Conservation (phyloP, 495 filamentous ascomycete genomes). For the Annulohypoxylon bovei region DNA sequence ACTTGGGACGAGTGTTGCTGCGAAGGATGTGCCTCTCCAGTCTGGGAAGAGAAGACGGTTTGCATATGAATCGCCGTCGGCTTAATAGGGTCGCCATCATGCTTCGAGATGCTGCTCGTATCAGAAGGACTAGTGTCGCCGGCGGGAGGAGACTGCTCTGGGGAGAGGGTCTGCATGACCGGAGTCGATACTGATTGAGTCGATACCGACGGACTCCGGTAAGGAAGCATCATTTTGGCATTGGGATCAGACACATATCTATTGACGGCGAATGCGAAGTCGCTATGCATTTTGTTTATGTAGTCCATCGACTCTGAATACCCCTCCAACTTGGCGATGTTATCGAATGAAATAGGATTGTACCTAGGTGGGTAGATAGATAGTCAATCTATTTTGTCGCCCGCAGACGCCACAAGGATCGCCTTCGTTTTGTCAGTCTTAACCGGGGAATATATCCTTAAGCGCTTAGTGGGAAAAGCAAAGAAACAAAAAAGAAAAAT, state of each 20-base stretch:
- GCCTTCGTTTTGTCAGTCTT: not conserved
- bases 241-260: constrained; percentile 20
- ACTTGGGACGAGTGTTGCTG: constrained; percentile 45
- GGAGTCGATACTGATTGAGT: constrained; percentile 27
- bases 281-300: constrained; percentile 31
- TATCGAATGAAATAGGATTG: not conserved
- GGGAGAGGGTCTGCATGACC: constrained; percentile 34
- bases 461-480: not conserved
- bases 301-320: not conserved
- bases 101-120: constrained; percentile 22
- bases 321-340: not conserved
- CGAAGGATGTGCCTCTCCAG: constrained; percentile 46
- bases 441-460: not conserved
- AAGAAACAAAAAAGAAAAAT: not conserved
- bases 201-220: constrained; percentile 23
- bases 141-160: constrained; percentile 36
- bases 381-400: not conserved
- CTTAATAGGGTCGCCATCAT: constrained; percentile 33
- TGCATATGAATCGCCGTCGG: constrained; percentile 43
- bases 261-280: constrained; percentile 34
- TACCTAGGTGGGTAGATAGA: not conserved
- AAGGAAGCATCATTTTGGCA: constrained; percentile 29
- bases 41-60: constrained; percentile 48
- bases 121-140: constrained; percentile 34
- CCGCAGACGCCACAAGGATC: constrained; percentile 9